Base-by-base conservation (phyloP, 768 basidiomycete genomes). In the Russula emetica region DNA sequence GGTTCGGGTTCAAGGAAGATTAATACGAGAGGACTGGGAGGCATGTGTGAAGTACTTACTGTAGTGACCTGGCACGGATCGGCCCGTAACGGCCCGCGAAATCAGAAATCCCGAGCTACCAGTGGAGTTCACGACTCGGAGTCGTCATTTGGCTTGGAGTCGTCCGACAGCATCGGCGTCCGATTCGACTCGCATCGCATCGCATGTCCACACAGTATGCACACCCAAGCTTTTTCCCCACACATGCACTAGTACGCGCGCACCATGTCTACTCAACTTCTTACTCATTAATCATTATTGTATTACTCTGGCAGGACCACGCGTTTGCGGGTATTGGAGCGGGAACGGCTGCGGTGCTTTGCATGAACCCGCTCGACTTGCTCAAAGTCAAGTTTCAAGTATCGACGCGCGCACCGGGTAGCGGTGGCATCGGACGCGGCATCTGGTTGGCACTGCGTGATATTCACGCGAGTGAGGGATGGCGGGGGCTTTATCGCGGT, bases 341-440 rank as follows among this genome's bases (percentile, higher is more conserved):
- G 44, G 97, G 97, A 62, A 85, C 92, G 69, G 87, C 88, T 70
- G 91, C 93, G 40, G 94, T 94, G 54, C 79, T 98, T 34, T 92
- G 92, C 75, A 95, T 98, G 92, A 94, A 98, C 74, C 97, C 97
- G 8, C 82, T 99, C 38, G 97, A 99, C 76, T 82, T 98, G 13
- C 81, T 99, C 75, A 98, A 98, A 77, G 82, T 97, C 72, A 89
- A 93, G 72, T 85, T 94, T 58, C 97, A 98, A 76, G 91, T 97
- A 7, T 84, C 87, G 24, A 95, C 90, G 0, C 76, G 80, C 34
- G 81, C 79, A 38, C 83, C 82, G 0, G 75, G 79, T 45, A 85
- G 82, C n/a, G n/a, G n/a, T 18, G 84, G 84, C 34, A 72, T 88
- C 38, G 86, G 90, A 36, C 82, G 77, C 64, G 85, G 88, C 61